Evolutionary conservation across 768 basidiomycete species (phyloP).

Genomic region (Dioszegia crocea): DNA sequence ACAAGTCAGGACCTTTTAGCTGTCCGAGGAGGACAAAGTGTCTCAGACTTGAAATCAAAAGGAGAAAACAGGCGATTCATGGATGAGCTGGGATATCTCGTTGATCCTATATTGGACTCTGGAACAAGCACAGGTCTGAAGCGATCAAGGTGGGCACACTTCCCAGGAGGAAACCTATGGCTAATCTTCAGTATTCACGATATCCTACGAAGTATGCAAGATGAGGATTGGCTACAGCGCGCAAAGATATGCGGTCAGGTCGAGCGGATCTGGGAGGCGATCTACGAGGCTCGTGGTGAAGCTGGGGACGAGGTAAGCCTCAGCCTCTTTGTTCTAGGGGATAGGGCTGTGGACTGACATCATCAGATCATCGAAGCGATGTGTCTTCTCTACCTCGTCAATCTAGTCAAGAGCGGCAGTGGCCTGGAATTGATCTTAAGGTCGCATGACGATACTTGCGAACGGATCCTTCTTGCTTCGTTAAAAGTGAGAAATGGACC

Average conservation of each 20-base stretch:
- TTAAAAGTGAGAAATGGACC: conserved; percentile 10
- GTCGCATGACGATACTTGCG: conserved; percentile 8
- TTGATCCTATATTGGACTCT: conserved; percentile 33
- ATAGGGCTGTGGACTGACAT: background rate
- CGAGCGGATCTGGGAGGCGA: conserved; percentile 35
- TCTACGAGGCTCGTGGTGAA: conserved; percentile 20
- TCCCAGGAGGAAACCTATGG: conserved; percentile 12
- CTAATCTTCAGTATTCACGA: conserved; percentile 32
- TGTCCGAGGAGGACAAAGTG: conserved; percentile 11
- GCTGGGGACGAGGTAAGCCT: conserved; percentile 33
- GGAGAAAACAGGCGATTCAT: conserved; percentile 46
- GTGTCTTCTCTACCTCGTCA: conserved; percentile 31
- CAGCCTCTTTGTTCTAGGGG: no score
- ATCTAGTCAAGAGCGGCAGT: conserved; percentile 16
- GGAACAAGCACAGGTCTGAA: conserved; percentile 14
- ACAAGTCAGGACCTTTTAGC: conserved; percentile 3
- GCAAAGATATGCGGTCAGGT: conserved; percentile 42
- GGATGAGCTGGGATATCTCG: conserved; percentile 42
- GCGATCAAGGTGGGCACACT: conserved; percentile 29
- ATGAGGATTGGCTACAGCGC: conserved; percentile 33
- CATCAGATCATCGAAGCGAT: conserved; percentile 23
- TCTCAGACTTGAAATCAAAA: conserved; percentile 43
- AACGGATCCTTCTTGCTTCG: conserved; percentile 14
- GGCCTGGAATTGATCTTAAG: conserved; percentile 19
- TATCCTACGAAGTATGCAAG: conserved; percentile 31